Base-by-base conservation (phyloP, 2,329 filamentous ascomycete species). In the Colletotrichum karsti region DNA sequence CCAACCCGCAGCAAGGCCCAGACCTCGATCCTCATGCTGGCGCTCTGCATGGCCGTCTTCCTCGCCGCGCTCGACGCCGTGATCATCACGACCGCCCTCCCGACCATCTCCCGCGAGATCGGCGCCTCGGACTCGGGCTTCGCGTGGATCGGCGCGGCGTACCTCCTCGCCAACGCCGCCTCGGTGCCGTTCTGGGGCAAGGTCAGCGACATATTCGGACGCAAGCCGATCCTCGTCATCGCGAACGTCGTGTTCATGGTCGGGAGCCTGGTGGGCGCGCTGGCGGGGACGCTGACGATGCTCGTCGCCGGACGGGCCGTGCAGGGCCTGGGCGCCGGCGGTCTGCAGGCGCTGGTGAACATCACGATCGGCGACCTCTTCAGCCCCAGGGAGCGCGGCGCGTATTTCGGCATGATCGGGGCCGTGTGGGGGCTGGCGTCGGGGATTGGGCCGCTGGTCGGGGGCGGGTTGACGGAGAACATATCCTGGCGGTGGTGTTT, bases 81-180 rank as follows among this genome's bases (percentile, higher is more conserved):
- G 30, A 91, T 92, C 74, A 83, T 93, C 72, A 86, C 91, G 10
- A 92, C 90, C 0, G 89, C 90, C 6, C 83, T 92, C 5, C 90
- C 91, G 0, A 89, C 88, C 13, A 92, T 93, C 70, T 84, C 88
- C 5, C 78, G 79, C 35, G 84, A 92, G 67, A 87, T 95, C 69
- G 75, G 89, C 48, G 75, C 86, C 50, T 92, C 91, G 6, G 88
- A 88, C 3, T 82, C 87, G 15, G 92, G 92, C 24, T 95, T 94
- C 78, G 87, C 90, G 57, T 95, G 92, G 93, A 90, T 95, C 69
- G 92, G 92, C 13, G 89, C 87, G 39, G 89, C 92, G 3, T 95
- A 92, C 74, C 83, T 94, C 7, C 87, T 95, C 10, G 91, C 90
- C 62, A 91, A 90, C 74, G 90, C 91, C 1, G 87, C 84, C 77